phyloP scores from a whole-genome alignment of 2,329 filamentous ascomycete genomes.

The Colletotrichum cuscutae region DNA sequence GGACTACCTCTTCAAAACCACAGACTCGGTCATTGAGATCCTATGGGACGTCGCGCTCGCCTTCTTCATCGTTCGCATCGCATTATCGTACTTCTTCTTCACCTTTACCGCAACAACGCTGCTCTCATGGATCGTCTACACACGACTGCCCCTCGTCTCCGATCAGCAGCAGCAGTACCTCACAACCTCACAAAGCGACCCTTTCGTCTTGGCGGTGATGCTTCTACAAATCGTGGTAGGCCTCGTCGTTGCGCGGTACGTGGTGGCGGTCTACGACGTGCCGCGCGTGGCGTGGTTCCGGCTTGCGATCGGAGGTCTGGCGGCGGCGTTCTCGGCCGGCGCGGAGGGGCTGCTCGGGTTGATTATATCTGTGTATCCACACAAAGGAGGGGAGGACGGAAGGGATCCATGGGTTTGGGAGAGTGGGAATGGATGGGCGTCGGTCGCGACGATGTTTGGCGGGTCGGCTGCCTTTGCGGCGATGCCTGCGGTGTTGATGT shows the following conservation, averaged over 20 bases:
- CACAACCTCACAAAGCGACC: not conserved
- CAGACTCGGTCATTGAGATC: conserved; percentile 47
- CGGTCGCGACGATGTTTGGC: not conserved
- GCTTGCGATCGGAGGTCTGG: conserved; percentile 26
- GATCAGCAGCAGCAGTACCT: not conserved
- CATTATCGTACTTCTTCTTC: conserved; percentile 44
- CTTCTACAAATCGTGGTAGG: conserved; percentile 8
- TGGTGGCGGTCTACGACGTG: conserved; percentile 23
- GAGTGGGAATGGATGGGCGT: not conserved
- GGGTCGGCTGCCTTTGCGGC: not conserved
- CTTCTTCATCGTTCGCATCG: conserved; percentile 46
- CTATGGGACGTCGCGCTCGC: conserved; percentile 50
- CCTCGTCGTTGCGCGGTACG: conserved; percentile 13
- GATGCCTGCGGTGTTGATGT: conserved; percentile 26
- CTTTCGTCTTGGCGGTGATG: not conserved
- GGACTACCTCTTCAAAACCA: conserved; percentile 42
- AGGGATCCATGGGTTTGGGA: conserved; percentile 3
- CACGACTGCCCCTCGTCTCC: not conserved
- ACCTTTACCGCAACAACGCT: conserved; percentile 39
- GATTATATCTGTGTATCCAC: not conserved
- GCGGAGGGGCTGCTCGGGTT: conserved; percentile 1
- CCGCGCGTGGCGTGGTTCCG: conserved; percentile 29
- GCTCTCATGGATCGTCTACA: conserved; percentile 24
- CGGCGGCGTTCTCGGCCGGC: conserved; percentile 1
- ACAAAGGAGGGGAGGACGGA: not conserved